Evolutionary conservation across 768 basidiomycete species (phyloP), one percentile per base, ranked within the genome.

Genomic region (Amanita rimosa): DNA sequence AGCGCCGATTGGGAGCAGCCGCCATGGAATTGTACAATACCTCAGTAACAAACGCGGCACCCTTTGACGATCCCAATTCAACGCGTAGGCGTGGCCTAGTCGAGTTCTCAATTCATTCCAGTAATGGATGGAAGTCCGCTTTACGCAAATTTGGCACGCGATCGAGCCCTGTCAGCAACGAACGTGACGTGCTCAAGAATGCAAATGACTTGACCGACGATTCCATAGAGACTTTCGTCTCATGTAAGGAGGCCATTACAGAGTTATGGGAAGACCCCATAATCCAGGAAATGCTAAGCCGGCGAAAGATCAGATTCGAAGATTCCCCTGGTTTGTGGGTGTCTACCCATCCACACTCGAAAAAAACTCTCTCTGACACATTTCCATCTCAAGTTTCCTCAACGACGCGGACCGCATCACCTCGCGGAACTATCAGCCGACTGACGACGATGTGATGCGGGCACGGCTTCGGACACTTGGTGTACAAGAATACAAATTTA

Each of bases 391-490:
- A 53, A 87, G 85, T 59, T 89, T 86, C 60, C 66, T 89, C 44
- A 72, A 78, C 52, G 83, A 87, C 52, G 67, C 79, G 11, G 75
- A 78, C 2, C 77, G 86, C 34, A 78, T 89, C 46, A 80, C 80
- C 11, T 64, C 69, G 16, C 59, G 65, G n/a, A 68, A 66, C 50
- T 89, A 85, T 57, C 72, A 81, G 53, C 85, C 85, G 1, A 79
- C 73, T 2, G 85, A 85, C 53, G 74, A 83, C 46, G 88, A 91
- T 55, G 78, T 91, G 16, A 74, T 91, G 48, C 78, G 84, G 8
- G 88, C 88, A 22, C 78, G 88, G 19, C 65, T 91, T 40, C 74
- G 85, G 43, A 91, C 88, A 1, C 67, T 86, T 16, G 85, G 85
- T 33, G 77, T 89, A 7, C 83, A 87, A 60, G 85, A 89, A 58